Conservation (phyloP, 768 basidiomycete genomes). For the Ephemerocybe angulata region DNA sequence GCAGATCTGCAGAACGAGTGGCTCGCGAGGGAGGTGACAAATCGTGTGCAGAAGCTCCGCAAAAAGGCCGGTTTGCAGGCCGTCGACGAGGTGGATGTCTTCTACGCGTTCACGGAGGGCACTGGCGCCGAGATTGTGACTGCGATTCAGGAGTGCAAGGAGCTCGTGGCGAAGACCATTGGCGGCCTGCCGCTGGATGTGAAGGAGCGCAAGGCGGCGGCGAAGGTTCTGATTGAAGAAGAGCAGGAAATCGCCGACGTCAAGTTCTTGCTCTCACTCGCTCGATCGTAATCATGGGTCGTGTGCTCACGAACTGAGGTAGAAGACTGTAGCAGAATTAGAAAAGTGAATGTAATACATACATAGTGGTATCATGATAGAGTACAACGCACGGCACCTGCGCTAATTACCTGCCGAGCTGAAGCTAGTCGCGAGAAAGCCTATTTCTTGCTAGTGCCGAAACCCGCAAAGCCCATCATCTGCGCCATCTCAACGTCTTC, state of each 20-base stretch:
- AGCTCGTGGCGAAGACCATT: constrained; percentile 70
- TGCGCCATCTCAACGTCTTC: constrained; percentile 67
- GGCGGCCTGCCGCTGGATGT: constrained; percentile 65
- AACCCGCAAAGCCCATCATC: constrained; percentile 91
- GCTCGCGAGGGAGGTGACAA: constrained; percentile 84
- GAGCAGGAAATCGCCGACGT: constrained; percentile 82
- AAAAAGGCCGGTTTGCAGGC: constrained; percentile 96
- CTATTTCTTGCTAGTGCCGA: constrained; percentile 83
- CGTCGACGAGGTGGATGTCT: constrained; percentile 89
- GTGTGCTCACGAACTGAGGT: constrained; percentile 8
- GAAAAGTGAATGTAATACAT: constrained; percentile 20
- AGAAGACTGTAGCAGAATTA: constrained; percentile 9
- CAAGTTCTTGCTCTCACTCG: constrained; percentile 71
- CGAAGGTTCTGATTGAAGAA: constrained; percentile 68
- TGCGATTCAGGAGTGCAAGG: constrained; percentile 64
- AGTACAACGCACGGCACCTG: constrained; percentile 21
- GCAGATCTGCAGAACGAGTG: constrained; percentile 85
- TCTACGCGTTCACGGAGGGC: constrained; percentile 75
- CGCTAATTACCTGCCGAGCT: constrained; percentile 6
- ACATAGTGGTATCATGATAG: constrained; percentile 13
- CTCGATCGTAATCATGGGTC: constrained; percentile 39
- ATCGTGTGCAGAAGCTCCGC: constrained; percentile 89
- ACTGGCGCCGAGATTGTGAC: constrained; percentile 57
- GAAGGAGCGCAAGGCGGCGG: constrained; percentile 45
- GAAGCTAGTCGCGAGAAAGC: no score